Percentiles rank a stretch among this genome's conserved stretches.
Conservation (phyloP, 1,284 basidiomycete genomes). For the Papiliotrema nemorosa region DNA sequence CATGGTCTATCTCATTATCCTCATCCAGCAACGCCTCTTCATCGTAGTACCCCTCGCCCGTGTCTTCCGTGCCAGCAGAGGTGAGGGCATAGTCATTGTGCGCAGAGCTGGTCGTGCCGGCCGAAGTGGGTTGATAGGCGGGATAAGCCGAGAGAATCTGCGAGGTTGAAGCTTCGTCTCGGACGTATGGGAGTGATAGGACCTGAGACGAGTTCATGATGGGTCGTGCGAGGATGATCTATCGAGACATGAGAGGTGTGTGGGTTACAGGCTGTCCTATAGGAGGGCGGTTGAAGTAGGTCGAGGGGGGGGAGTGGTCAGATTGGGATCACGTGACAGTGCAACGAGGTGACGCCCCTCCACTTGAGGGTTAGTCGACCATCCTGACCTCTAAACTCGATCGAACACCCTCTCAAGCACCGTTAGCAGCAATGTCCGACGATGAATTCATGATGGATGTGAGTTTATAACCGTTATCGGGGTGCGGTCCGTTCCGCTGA, state of each 20-base stretch:
- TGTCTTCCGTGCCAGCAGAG: background rate
- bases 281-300: background rate
- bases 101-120: background rate
- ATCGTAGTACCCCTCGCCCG: constrained; percentile 6
- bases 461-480: too few species aligned
- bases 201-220: background rate
- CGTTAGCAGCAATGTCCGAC: constrained; percentile 50
- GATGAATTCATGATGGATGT: constrained; percentile 53
- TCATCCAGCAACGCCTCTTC: constrained; percentile 28
- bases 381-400: background rate
- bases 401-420: background rate
- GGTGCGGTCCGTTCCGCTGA: too few species aligned
- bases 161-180: constrained; percentile 46
- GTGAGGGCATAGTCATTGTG: background rate
- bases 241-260: background rate
- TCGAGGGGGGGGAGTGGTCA: background rate
- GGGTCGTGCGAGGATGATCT: background rate
- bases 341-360: too few species aligned
- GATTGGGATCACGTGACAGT: background rate
- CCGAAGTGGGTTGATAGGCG: constrained; percentile 19
- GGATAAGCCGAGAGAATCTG: constrained; percentile 38
- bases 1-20: constrained; percentile 18
- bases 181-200: constrained; percentile 36
- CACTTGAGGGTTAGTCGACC: background rate
- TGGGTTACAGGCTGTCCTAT: background rate